Evolutionary conservation across 495 filamentous ascomycete species (phyloP).

Genomic region (Penicillium verhagenii): DNA sequence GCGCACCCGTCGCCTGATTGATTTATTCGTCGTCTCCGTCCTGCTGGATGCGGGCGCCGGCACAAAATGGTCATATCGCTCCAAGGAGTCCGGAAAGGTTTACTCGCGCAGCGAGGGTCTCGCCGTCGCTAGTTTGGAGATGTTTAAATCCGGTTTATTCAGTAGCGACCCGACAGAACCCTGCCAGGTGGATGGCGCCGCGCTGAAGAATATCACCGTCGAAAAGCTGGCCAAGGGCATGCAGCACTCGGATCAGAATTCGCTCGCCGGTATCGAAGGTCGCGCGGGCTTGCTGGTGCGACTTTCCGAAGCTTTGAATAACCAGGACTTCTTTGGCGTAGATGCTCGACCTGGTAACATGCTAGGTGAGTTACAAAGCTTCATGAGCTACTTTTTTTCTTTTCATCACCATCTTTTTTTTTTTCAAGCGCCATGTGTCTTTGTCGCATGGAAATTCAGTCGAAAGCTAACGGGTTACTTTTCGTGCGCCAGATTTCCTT

Average conservation of each 20-base stretch:
- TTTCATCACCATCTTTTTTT: not conserved
- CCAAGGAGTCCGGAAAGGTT: conserved; percentile 79
- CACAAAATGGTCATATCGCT: conserved; percentile 76
- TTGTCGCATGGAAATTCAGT: too few relatives aligned
- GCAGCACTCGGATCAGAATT: conserved; percentile 78
- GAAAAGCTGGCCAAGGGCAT: conserved; percentile 75
- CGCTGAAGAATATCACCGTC: conserved; percentile 70
- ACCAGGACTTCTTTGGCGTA: conserved; percentile 81
- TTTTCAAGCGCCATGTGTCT: too few relatives aligned
- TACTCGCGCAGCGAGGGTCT: conserved; percentile 89
- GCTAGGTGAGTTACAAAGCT: conserved; percentile 69
- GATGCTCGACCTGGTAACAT: conserved; percentile 89
- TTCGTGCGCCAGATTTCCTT: conserved; percentile 75
- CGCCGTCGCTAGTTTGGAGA: conserved; percentile 91
- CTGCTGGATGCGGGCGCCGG: conserved; percentile 68
- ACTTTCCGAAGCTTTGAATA: conserved; percentile 73
- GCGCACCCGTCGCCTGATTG: conserved; percentile 62
- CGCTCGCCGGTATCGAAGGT: conserved; percentile 85
- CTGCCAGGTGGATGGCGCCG: conserved; percentile 84
- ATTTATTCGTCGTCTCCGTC: conserved; percentile 68
- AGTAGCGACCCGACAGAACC: conserved; percentile 78
- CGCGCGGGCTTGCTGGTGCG: conserved; percentile 76
- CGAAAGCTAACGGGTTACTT: not conserved
- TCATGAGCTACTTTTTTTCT: too few relatives aligned
- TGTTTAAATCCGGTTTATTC: conserved; percentile 96